Evolutionary conservation across 306 rosid genomes (phyloP).

Genomic region (Fragaria iinumae): DNA sequence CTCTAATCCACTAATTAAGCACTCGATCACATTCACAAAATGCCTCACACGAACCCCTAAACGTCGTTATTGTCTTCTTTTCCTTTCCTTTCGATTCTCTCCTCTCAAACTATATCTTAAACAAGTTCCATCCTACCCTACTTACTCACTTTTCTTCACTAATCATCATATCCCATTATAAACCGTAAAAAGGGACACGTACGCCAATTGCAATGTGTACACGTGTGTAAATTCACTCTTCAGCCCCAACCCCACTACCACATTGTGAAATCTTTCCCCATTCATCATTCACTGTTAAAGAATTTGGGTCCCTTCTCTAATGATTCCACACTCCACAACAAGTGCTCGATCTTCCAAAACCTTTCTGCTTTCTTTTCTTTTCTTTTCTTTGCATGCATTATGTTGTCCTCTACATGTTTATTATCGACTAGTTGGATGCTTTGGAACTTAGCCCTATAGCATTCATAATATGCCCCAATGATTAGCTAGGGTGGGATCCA

Average conservation of each 20-base stretch:
- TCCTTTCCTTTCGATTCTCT: background rate
- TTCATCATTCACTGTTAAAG: background rate
- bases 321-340: conserved; percentile 34
- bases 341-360: conserved; percentile 22
- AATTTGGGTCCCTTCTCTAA: conserved; percentile 19
- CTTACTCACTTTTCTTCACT: conserved; percentile 25
- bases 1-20: conserved; percentile 26
- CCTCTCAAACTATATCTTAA: background rate
- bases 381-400: conserved; percentile 44
- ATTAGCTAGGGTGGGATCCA: conserved; percentile 24
- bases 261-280: background rate
- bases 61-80: conserved; percentile 24
- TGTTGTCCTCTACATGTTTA: conserved; percentile 38
- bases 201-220: conserved; percentile 15
- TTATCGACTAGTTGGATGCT: conserved; percentile 25
- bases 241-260: conserved; percentile 26
- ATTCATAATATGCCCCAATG: conserved; percentile 30
- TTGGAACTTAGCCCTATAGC: conserved; percentile 5
- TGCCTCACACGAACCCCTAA: conserved; percentile 27
- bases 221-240: conserved; percentile 23
- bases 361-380: conserved; percentile 29
- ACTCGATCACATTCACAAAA: conserved; percentile 21
- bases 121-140: conserved; percentile 26
- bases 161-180: conserved; percentile 42
- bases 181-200: conserved; percentile 27